These are phyloP conservation scores for Hypoxylon intermedium DNA, from an alignment of 495 filamentous ascomycete species.

Conservation along the genomic window DNA sequence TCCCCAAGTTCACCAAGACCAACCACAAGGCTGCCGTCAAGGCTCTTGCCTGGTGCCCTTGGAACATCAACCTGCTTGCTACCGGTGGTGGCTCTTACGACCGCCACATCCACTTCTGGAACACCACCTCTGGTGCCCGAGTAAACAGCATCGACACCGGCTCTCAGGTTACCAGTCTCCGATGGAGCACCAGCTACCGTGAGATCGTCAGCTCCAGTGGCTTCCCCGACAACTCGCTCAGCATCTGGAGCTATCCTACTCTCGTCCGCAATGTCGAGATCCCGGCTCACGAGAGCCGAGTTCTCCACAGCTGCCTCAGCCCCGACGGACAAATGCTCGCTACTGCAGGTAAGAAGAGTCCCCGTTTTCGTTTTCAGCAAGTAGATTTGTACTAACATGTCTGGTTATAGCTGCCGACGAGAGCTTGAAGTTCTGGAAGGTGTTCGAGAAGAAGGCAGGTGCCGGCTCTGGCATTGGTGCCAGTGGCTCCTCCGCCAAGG, in stretches of 20 bases:
- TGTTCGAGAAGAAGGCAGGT: constrained; percentile 97
- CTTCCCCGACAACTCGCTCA: constrained; percentile 97
- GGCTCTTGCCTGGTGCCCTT: constrained; percentile 98
- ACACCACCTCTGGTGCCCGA: constrained; percentile 93
- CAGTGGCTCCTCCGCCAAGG: constrained; percentile 59
- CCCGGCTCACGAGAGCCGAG: constrained; percentile 96
- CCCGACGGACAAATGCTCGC: constrained; percentile 97
- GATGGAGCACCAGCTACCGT: constrained; percentile 95
- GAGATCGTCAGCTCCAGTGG: constrained; percentile 97
- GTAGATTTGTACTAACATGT: constrained; percentile 24
- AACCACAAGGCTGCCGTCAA: constrained; percentile 99
- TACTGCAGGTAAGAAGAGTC: constrained; percentile 68
- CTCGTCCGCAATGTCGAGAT: constrained; percentile 97
- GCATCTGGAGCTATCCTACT: constrained; percentile 98
- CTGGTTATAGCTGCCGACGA: constrained; percentile 76
- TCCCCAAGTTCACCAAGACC: constrained; percentile 98
- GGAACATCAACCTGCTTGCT: constrained; percentile 95
- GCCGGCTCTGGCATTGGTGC: constrained; percentile 65
- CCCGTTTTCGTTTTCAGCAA: neutral
- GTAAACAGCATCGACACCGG: constrained; percentile 99
- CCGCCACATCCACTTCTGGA: constrained; percentile 99
- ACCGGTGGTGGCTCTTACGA: constrained; percentile 97
- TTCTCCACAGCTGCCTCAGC: constrained; percentile 92
- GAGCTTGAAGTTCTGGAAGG: constrained; percentile 99
- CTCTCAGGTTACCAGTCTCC: constrained; percentile 91